These are phyloP conservation scores for Termitomyces sp. DNA, from an alignment of 768 basidiomycete genomes.

Conservation along the genomic window DNA sequence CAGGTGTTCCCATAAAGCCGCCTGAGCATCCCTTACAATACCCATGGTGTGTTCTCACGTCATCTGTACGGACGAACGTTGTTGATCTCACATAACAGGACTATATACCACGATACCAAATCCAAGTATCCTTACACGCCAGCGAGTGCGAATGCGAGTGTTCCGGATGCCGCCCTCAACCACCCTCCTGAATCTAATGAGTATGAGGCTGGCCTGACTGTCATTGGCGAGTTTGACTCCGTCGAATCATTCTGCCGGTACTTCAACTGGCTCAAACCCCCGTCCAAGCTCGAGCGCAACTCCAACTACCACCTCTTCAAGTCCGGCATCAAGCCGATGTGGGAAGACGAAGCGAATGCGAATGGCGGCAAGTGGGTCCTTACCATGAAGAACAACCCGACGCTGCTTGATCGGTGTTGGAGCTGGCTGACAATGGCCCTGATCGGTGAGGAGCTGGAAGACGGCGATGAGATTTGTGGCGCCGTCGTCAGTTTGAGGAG, in stretches of 20 bases:
- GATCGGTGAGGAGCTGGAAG: slow-evolving; percentile 78
- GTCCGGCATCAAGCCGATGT: slow-evolving; percentile 92
- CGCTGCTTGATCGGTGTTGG: slow-evolving; percentile 83
- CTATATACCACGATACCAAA: slow-evolving; percentile 87
- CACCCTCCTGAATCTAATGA: slow-evolving; percentile 58
- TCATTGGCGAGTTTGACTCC: slow-evolving; percentile 86
- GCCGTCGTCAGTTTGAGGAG: slow-evolving; percentile 83
- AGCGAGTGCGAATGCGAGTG: slow-evolving; percentile 26
- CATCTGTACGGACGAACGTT: background rate
- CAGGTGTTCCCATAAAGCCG: slow-evolving; percentile 61
- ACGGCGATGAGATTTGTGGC: slow-evolving; percentile 71
- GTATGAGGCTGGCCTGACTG: slow-evolving; percentile 82
- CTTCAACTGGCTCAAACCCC: slow-evolving; percentile 92
- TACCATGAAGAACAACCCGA: slow-evolving; percentile 82
- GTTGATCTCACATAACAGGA: slow-evolving; percentile 44
- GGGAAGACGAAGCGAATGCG: slow-evolving; percentile 92
- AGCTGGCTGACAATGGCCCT: slow-evolving; percentile 87
- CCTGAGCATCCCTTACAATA: slow-evolving; percentile 85
- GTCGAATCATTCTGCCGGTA: slow-evolving; percentile 89
- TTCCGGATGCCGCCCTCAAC: slow-evolving; percentile 24
- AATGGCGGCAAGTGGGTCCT: slow-evolving; percentile 94
- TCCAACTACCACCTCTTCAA: slow-evolving; percentile 97
- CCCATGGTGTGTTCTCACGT: slow-evolving; percentile 53
- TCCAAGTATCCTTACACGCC: slow-evolving; percentile 58
- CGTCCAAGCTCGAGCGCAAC: slow-evolving; percentile 82